Base-by-base conservation (phyloP, 208 protist genomes). In the Angomonas ambiguus region DNA sequence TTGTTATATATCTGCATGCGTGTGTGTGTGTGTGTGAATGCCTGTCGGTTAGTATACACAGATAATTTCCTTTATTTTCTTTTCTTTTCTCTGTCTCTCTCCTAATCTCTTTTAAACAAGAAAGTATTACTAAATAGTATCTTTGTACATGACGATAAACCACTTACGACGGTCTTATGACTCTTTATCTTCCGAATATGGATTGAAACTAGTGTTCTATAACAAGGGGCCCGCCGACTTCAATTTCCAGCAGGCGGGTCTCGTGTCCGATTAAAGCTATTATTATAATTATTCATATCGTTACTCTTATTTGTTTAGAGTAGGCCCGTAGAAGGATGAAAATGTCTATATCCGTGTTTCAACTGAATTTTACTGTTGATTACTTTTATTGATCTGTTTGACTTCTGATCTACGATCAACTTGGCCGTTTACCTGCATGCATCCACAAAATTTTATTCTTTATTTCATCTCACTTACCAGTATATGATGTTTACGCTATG, bases 121-220 rank as follows among this genome's bases (percentile, higher is more conserved):
- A n/a, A n/a, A 58, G 2, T 18, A 31, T 38, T 28, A 18, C 62
- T 45, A 61, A 20, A 22, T 28, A 31, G 41, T 5, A 35, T 13
- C 32, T 61, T 13, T 35, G 41, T 61, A 35, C 25, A 64, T 41
- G 25, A 64, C 49, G 13, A 56, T 56, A 56, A 56, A 56, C 13
- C 49, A 27, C 49, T 30, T 30, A 30, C 49, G 24, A 56, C 38
- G 38, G 38, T 45, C 38, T 45, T 45, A 45, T 45, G 38, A 45
- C 38, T n/a, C 38, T 45, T 45, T n/a, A 5, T 56, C 16, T 24
- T 8, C 13, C 49, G 49, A 56, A 56, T 28, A 56, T 56, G 24
- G 24, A 18, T 30, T 28, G 24, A 56, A 5, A 20, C 16, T 56
- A 18, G 5, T 10, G n/a, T 30, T 11, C 24, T 20, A 28, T 56